Evolutionary conservation across 768 basidiomycete genomes (phyloP).

Genomic region (Phlegmacium glaucopus): DNA sequence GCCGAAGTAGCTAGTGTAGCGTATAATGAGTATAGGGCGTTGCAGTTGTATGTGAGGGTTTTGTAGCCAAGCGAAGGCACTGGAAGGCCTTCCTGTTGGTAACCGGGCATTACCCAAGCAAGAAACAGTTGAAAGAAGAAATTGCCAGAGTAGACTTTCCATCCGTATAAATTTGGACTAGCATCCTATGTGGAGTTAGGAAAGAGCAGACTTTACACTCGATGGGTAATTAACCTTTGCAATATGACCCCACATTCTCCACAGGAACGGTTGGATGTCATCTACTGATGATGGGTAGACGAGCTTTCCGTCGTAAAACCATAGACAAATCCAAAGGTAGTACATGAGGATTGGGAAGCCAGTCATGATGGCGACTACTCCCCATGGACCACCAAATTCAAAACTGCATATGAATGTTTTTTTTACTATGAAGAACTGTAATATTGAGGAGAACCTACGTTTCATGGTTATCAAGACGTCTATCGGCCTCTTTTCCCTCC

Average conservation of each 20-base stretch:
- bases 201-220: not conserved
- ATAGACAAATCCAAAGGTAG: constrained; percentile 96
- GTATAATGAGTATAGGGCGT: constrained; percentile 85
- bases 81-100: constrained; percentile 91
- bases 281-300: constrained; percentile 64
- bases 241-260: constrained; percentile 83
- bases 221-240: constrained; percentile 49
- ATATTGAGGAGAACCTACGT: constrained; percentile 33
- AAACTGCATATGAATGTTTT: constrained; percentile 48
- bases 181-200: constrained; percentile 64
- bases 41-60: constrained; percentile 95
- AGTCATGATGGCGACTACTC: constrained; percentile 89
- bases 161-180: constrained; percentile 83
- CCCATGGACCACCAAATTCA: constrained; percentile 95
- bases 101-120: constrained; percentile 89
- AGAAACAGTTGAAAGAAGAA: constrained; percentile 88
- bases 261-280: constrained; percentile 75
- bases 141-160: constrained; percentile 87
- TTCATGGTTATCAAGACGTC: constrained; percentile 67
- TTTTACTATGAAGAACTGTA: constrained; percentile 1
- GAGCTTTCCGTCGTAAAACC: constrained; percentile 90
- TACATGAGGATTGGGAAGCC: constrained; percentile 97
- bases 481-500: constrained; percentile 72
- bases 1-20: constrained; percentile 74
- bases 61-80: constrained; percentile 94